Evolutionary conservation across 106 monocot genomes (phyloP), one percentile per base, ranked within the genome.

Genomic region (Hemerocallis citrina): DNA sequence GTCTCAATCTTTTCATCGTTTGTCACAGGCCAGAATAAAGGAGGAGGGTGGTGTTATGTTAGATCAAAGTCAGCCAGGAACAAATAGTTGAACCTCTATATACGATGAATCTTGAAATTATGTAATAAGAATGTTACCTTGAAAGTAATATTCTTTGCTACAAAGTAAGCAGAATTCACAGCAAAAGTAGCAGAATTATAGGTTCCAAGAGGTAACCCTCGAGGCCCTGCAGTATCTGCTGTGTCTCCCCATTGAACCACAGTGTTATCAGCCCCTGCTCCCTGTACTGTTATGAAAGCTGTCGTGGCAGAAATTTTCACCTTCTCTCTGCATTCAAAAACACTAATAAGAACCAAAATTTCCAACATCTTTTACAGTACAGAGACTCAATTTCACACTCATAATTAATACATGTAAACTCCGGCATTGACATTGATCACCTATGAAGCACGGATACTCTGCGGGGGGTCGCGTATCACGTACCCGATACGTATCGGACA

Each of bases 81-180:
- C 10, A 24, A 12, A 55, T 4, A 10, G 20, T 38, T 39, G 36
- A 11, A 61, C 23, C 1, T 0, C 49, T 49, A 1, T 1, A 5
- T 2, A 9, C 49, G 23, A 52, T 23, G 25, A n/a, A 30, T 22
- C 16, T 40, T 6, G 17, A 10, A 17, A 50, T 34, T 13, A 2
- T 23, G 32, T 22, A 28, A 37, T 0, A 17, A 30, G 32, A 28
- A 9, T 16, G 21, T 46, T 36, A 93, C 93, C 85, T 86, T 89
- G 74, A 95, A 95, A 12, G 89, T 89, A 40, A 95, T 82, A 78
- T 95, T 95, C 74, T 61, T 86, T 1, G 94, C 94, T 7, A 89
- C 67, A 72, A 95, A 95, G 54, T 75, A 95, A 22, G 77, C 73
- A 19, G 94, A 74, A 55, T 84, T 89, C 27, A 95, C 83, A 5